Base-by-base conservation (phyloP, 306 rosid genomes). In the Acmispon strigosus region DNA sequence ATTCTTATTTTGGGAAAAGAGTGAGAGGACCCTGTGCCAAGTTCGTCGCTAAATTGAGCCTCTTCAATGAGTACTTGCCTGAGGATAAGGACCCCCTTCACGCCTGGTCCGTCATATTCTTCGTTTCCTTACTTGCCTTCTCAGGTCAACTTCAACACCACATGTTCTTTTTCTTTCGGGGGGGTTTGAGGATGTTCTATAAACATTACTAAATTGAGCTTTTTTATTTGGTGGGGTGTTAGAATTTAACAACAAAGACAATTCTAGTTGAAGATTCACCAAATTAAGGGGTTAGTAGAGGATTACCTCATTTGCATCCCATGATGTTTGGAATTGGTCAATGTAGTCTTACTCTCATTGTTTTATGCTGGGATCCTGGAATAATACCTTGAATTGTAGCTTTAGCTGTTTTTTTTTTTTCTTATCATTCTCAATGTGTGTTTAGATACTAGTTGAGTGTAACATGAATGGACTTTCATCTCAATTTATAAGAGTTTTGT, bases 31-130 rank as follows among this genome's bases (percentile, higher is more conserved):
- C 88, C 5, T 72, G 84, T 77, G 72, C 80, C 6, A 78, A 65
- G 76, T 53, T 90, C 0, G 11, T 70, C 0, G 8, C 63, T 54
- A 84, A 76, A 77, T 86, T 94, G 84, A 75, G 85, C 1, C 76
- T 80, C 79, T 56, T 90, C 78, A 86, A 88, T 51, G 66, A 82
- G 12, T 88, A 78, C 68, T 74, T 94, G 79, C 96, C 98, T 2
- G 98, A 90, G 66, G 98, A 94, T 67, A 94, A 94, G 81, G 92
- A 94, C 16, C 97, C 98, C 1, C 68, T 94, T 43, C 92, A 93
- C 55, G 84, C 83, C 2, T 90, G 85, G 92, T 81, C 86, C 10
- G 89, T 89, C 59, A 84, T 94, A 14, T 69, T 84, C 60, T 55
- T 80, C 62, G 92, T 90, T 82, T 76, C 72, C 13, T 44, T 85